A percentile compares a stretch with the other conserved stretches of the same genome.
These are phyloP conservation scores for Lentinula edodes DNA, from an alignment of 768 basidiomycete species.

Conservation along the genomic window DNA sequence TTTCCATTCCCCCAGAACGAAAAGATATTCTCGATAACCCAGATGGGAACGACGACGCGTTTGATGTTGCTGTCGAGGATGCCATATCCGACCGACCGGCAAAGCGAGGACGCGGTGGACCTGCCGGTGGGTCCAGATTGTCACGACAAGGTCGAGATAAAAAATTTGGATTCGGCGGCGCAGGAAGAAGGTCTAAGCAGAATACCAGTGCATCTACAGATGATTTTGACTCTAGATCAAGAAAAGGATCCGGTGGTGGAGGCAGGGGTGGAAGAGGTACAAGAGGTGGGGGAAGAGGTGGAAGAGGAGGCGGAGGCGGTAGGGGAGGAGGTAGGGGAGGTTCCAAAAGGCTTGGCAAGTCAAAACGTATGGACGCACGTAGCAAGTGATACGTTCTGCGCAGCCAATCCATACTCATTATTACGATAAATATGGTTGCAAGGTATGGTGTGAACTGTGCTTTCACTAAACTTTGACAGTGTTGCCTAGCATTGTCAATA, in stretches of 20 bases:
- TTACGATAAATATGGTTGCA: background rate
- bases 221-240: constrained; percentile 47
- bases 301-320: constrained; percentile 18
- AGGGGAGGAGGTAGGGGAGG: constrained; percentile 24
- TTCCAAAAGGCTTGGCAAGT: constrained; percentile 55
- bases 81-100: constrained; percentile 70
- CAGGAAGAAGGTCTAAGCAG: constrained; percentile 65
- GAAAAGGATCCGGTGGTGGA: constrained; percentile 22
- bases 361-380: constrained; percentile 42
- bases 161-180: constrained; percentile 81
- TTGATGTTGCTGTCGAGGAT: constrained; percentile 89
- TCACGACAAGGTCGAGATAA: constrained; percentile 61
- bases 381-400: constrained; percentile 17
- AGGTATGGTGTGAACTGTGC: too few species aligned
- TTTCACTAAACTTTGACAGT: too few species aligned
- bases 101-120: constrained; percentile 29
- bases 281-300: constrained; percentile 22
- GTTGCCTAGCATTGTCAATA: too few species aligned
- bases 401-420: background rate
- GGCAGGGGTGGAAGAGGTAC: constrained; percentile 24
- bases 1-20: constrained; percentile 50
- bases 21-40: constrained; percentile 74
- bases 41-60: constrained; percentile 58
- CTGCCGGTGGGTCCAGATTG: constrained; percentile 27
- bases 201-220: constrained; percentile 82